Conservation (phyloP, 176 grass and related monocot genomes). For the Oryza punctata region DNA sequence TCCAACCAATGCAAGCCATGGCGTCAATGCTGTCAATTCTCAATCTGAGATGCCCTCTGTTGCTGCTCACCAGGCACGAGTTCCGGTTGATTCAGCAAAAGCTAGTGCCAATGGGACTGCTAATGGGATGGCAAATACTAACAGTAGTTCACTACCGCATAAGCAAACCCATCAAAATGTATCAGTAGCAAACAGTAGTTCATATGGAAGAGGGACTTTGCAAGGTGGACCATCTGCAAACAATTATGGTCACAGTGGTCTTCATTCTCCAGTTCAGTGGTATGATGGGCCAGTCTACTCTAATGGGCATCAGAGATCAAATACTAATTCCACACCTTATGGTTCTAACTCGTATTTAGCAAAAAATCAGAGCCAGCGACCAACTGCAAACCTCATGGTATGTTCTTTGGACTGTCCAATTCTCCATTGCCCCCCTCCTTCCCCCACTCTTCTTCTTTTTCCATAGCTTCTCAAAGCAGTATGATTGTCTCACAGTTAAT, state of each 20-base stretch:
- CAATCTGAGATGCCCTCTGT: slow-evolving; percentile 56
- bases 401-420: slow-evolving; percentile 31
- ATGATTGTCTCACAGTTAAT: slow-evolving; percentile 5
- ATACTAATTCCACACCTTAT: slow-evolving; percentile 61
- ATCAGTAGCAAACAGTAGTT: slow-evolving; percentile 45
- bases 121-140: slow-evolving; percentile 53
- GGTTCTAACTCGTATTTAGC: slow-evolving; percentile 45
- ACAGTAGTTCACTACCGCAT: slow-evolving; percentile 32
- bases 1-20: slow-evolving; percentile 51
- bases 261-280: slow-evolving; percentile 67
- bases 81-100: slow-evolving; percentile 56
- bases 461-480: not conserved
- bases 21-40: slow-evolving; percentile 46
- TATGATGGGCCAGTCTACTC: slow-evolving; percentile 67
- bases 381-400: slow-evolving; percentile 68
- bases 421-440: not conserved
- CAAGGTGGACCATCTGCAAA: slow-evolving; percentile 59
- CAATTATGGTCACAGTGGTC: slow-evolving; percentile 57
- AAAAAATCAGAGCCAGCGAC: slow-evolving; percentile 68
- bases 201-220: slow-evolving; percentile 53
- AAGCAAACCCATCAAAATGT: slow-evolving; percentile 66
- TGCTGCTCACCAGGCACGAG: slow-evolving; percentile 46
- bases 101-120: slow-evolving; percentile 35
- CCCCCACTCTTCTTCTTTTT: not conserved
- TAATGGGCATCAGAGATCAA: slow-evolving; percentile 68